These are phyloP conservation scores for Phialophora macrospora DNA, from an alignment of 2,329 filamentous ascomycete genomes.

Conservation along the genomic window DNA sequence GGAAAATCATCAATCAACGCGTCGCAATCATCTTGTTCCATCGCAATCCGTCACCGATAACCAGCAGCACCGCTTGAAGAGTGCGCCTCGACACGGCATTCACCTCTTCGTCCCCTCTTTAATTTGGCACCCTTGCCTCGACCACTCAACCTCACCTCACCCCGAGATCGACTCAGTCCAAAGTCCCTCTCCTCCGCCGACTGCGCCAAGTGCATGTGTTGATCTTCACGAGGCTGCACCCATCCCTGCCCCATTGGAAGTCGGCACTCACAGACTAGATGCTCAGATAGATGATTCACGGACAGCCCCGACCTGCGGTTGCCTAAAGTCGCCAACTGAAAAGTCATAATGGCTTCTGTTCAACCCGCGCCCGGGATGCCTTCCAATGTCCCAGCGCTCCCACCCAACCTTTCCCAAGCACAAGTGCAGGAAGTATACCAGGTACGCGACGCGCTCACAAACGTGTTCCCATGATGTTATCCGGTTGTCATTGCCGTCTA, in stretches of 20 bases:
- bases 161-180: slow-evolving; percentile 11
- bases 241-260: slow-evolving; percentile 20
- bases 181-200: slow-evolving; percentile 25
- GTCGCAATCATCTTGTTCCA: slow-evolving; percentile 36
- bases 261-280: slow-evolving; percentile 25
- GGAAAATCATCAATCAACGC: slow-evolving; percentile 38
- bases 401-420: slow-evolving; percentile 72
- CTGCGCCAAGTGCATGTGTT: slow-evolving; percentile 44
- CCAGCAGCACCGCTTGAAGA: slow-evolving; percentile 28
- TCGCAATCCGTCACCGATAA: slow-evolving; percentile 29
- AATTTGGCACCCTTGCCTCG: slow-evolving; percentile 28
- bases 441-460: slow-evolving; percentile 46
- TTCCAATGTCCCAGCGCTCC: slow-evolving; percentile 66
- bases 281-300: slow-evolving; percentile 16
- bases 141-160: slow-evolving; percentile 26
- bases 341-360: slow-evolving; percentile 74
- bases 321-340: slow-evolving; percentile 17
- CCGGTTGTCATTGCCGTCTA: background rate
- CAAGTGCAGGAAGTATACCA: slow-evolving; percentile 74
- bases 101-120: slow-evolving; percentile 37
- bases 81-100: slow-evolving; percentile 29
- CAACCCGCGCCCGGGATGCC: slow-evolving; percentile 73
- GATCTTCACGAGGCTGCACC: slow-evolving; percentile 32
- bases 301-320: slow-evolving; percentile 21
- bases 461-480: slow-evolving; percentile 16